phyloP scores from a whole-genome alignment of 805 yeast genomes.

The Candida ortonii region DNA sequence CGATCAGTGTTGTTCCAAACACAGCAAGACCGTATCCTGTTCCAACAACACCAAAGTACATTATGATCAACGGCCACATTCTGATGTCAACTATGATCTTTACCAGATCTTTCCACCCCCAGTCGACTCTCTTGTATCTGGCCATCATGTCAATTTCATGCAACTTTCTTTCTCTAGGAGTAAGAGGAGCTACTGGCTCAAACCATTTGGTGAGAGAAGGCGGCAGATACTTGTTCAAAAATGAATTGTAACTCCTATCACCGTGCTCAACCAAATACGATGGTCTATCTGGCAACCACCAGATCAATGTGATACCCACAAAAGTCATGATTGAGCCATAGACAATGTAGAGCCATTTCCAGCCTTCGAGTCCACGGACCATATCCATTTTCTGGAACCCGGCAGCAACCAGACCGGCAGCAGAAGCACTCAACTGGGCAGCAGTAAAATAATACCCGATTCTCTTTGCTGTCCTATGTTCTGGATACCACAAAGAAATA shows the following conservation, averaged over 20 bases:
- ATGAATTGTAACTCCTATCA: slow-evolving; percentile 10
- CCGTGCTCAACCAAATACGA: slow-evolving; percentile 22
- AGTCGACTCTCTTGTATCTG: slow-evolving; percentile 44
- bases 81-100: slow-evolving; percentile 58
- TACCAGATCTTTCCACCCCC: slow-evolving; percentile 61
- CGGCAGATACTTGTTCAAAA: slow-evolving; percentile 23
- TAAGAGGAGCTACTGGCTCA: slow-evolving; percentile 45
- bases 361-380: slow-evolving; percentile 66
- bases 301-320: slow-evolving; percentile 60
- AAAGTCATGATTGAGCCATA: slow-evolving; percentile 69
- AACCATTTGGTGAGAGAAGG: slow-evolving; percentile 16
- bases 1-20: slow-evolving; percentile 76
- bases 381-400: slow-evolving; percentile 86
- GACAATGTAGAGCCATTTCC: slow-evolving; percentile 82
- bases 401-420: slow-evolving; percentile 81
- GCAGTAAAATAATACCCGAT: slow-evolving; percentile 91
- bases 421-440: slow-evolving; percentile 88
- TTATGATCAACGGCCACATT: slow-evolving; percentile 76
- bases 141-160: slow-evolving; percentile 61
- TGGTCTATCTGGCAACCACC: slow-evolving; percentile 91
- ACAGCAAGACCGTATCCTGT: slow-evolving; percentile 86
- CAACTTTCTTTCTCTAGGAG: slow-evolving; percentile 45
- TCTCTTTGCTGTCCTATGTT: slow-evolving; percentile 68
- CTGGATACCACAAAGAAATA: slow-evolving; percentile 81
- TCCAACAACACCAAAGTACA: slow-evolving; percentile 93